These are phyloP conservation scores for Polychaeton citri DNA, from an alignment of 2,329 filamentous ascomycete species.

Conservation along the genomic window DNA sequence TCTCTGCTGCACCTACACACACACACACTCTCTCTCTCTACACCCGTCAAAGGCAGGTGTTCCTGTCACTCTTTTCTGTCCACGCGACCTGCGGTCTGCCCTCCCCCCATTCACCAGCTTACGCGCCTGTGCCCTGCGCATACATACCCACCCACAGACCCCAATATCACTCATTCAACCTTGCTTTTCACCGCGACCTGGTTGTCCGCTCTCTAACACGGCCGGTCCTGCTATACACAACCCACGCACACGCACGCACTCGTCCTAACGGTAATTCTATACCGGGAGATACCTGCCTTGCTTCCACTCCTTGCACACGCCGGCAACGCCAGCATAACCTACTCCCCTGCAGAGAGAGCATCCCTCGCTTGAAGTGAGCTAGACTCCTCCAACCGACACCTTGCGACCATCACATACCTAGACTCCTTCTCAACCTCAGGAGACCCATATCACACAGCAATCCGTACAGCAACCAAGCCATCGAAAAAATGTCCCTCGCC, in stretches of 20 bases:
- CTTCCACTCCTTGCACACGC: background rate
- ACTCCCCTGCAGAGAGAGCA: background rate
- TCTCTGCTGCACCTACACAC: too few relatives aligned
- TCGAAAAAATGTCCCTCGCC: conserved; percentile 52
- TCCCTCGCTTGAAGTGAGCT: background rate
- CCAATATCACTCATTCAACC: background rate
- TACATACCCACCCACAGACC: background rate
- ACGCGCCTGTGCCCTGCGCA: background rate
- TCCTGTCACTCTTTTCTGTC: background rate
- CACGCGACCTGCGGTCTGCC: background rate
- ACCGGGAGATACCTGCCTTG: too few relatives aligned
- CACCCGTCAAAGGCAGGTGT: background rate
- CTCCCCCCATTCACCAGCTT: background rate
- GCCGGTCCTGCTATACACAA: background rate
- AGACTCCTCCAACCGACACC: background rate
- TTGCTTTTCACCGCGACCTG: background rate
- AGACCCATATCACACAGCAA: conserved; percentile 2
- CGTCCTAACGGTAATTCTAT: too few relatives aligned
- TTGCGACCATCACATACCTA: background rate
- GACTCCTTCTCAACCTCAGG: background rate
- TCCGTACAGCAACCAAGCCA: conserved; percentile 9
- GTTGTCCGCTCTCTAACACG: too few relatives aligned
- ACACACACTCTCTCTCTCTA: background rate
- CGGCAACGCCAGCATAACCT: background rate
- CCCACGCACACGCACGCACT: background rate